phyloP scores from a whole-genome alignment of 2,329 filamentous ascomycete genomes.

The Beauveria caledonica region DNA sequence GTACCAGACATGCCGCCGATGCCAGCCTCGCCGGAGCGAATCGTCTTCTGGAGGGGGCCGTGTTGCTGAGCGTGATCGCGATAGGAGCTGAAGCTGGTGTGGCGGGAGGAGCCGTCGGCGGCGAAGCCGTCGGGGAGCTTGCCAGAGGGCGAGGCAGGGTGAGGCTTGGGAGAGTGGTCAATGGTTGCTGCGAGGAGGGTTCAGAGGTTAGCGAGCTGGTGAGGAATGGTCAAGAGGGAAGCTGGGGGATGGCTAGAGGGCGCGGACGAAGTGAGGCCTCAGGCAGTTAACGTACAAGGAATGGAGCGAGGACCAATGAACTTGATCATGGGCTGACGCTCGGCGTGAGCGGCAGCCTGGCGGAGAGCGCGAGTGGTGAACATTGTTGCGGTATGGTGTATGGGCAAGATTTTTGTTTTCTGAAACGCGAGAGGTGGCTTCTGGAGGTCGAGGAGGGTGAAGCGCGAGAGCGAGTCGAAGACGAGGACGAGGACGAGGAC shows the following conservation, averaged over 20 bases:
- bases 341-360: slow-evolving; percentile 49
- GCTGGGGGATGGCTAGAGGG: neutral
- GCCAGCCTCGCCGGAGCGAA: slow-evolving; percentile 31
- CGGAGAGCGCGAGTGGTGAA: slow-evolving; percentile 48
- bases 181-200: slow-evolving; percentile 47
- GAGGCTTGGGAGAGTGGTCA: slow-evolving; percentile 65
- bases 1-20: slow-evolving; percentile 58
- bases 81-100: slow-evolving; percentile 65
- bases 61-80: slow-evolving; percentile 72
- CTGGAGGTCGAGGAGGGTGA: neutral
- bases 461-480: neutral
- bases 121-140: slow-evolving; percentile 50
- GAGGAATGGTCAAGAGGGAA: neutral
- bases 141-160: slow-evolving; percentile 62
- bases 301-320: slow-evolving; percentile 54
- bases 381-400: slow-evolving; percentile 31
- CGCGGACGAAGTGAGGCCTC: too few relatives aligned
- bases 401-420: slow-evolving; percentile 6
- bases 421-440: neutral
- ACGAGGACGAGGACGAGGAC: neutral
- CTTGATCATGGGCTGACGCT: slow-evolving; percentile 53
- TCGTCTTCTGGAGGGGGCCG: slow-evolving; percentile 59
- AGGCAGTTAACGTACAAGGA: slow-evolving; percentile 38
- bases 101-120: slow-evolving; percentile 31
- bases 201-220: slow-evolving; percentile 15